phyloP scores from a whole-genome alignment of 768 basidiomycete genomes.

The Nevesoporus exiguus region DNA sequence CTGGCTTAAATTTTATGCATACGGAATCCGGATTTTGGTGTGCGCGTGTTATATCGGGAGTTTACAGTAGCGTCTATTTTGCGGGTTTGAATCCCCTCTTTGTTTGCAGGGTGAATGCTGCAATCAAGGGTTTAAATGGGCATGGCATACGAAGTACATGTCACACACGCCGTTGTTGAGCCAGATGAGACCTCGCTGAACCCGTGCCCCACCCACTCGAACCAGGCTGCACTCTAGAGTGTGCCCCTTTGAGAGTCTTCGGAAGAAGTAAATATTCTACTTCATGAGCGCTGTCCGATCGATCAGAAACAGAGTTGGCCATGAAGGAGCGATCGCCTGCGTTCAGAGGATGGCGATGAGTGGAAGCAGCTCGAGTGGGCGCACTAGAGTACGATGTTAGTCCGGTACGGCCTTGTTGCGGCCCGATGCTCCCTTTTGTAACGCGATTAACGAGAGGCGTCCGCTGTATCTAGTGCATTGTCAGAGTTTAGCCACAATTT shows the following conservation, averaged over 20 bases:
- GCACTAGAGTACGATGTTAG: constrained; percentile 21
- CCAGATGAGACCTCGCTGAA: constrained; percentile 21
- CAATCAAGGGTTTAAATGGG: not conserved
- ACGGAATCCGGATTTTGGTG: not conserved
- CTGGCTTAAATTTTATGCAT: constrained; percentile 17
- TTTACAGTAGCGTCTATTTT: no score
- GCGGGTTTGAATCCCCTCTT: constrained; percentile 50
- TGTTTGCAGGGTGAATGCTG: constrained; percentile 44
- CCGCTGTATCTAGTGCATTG: constrained; percentile 55
- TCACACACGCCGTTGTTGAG: constrained; percentile 28
- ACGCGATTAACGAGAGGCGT: constrained; percentile 61
- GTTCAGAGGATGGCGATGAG: constrained; percentile 44
- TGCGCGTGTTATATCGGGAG: not conserved
- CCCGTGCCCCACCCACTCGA: constrained; percentile 38
- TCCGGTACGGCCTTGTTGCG: constrained; percentile 33
- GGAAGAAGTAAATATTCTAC: constrained; percentile 62
- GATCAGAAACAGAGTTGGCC: constrained; percentile 49
- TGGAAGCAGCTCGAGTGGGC: constrained; percentile 20
- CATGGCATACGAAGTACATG: not conserved
- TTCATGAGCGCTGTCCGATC: constrained; percentile 66
- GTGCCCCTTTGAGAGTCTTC: constrained; percentile 19
- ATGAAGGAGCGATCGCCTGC: constrained; percentile 41
- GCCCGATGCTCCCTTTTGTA: constrained; percentile 29
- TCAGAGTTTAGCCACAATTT: constrained; percentile 1
- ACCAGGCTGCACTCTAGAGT: constrained; percentile 17